Conservation (phyloP, 2,329 filamentous ascomycete genomes). For the Gnomoniopsis smithogilvyi region DNA sequence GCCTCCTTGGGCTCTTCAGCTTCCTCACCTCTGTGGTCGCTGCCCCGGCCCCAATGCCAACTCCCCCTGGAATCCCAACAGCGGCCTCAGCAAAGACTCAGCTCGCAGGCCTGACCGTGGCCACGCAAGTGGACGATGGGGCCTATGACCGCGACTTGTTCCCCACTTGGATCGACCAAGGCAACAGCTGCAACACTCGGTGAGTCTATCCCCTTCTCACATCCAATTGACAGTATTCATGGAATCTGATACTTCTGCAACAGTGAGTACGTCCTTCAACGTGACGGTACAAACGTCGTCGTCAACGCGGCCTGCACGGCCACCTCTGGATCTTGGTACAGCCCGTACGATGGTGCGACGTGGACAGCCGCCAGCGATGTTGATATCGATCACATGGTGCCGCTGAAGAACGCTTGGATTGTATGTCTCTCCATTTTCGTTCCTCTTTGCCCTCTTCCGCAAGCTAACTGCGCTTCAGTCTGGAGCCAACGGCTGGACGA, state of each 20-base stretch:
- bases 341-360: constrained; percentile 69
- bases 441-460: constrained; percentile 7
- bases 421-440: constrained; percentile 34
- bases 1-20: constrained; percentile 15
- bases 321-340: constrained; percentile 65
- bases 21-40: constrained; percentile 17
- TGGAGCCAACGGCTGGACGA: constrained; percentile 71
- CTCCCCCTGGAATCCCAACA: constrained; percentile 59
- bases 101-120: constrained; percentile 57
- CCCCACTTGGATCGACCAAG: constrained; percentile 66
- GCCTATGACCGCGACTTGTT: constrained; percentile 67
- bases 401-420: constrained; percentile 77
- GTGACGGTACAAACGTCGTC: constrained; percentile 66
- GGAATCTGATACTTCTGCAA: no score
- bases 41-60: constrained; percentile 25
- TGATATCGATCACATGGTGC: constrained; percentile 83
- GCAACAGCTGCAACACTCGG: constrained; percentile 67
- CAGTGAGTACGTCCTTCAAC: constrained; percentile 66
- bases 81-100: constrained; percentile 52
- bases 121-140: constrained; percentile 48
- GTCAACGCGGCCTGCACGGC: constrained; percentile 58
- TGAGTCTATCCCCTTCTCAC: constrained; percentile 22
- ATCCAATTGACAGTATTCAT: no score
- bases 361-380: constrained; percentile 68
- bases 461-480: constrained; percentile 36